Evolutionary conservation across 139 green algal species (phyloP), one percentile per base, ranked within the genome.

Genomic region (Penium margaritaceum): DNA sequence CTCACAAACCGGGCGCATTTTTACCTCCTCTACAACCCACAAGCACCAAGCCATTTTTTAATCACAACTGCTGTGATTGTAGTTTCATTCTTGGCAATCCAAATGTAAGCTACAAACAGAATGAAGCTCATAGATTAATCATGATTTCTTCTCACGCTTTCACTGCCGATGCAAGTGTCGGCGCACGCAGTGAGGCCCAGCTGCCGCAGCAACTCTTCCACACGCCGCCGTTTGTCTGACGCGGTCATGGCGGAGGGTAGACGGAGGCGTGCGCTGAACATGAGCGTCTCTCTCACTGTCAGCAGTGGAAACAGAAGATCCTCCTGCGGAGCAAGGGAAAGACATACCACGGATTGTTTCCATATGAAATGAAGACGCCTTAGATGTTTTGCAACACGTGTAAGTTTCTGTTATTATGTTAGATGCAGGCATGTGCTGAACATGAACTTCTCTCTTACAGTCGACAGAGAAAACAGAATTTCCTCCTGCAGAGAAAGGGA

Each of bases 261-360:
- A 21, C 67, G 67, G 30, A 84, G 67, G 32, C 43, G 37, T 2
- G 78, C 78, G 27, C 64, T 65, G 58, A 81, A 67, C 55, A 66
- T 32, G 12, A 84, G 76, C 35, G 78, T 84, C 65, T 84, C 78
- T 3, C 67, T 27, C 36, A 83, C 78, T 0, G 85, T 87, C 35
- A 89, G 70, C n/a, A 72, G 79, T 35, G 35, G 7, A n/a, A 87
- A 88, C 29, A 89, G 68, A 2, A 79, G 65, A 38, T 89, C 85
- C 30, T 89, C 82, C 78, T 84, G 74, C 51, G 36, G 5, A 35
- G 58, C n/a, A n/a, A n/a, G n/a, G n/a, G n/a, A n/a, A n/a, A n/a
- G n/a, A n/a, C n/a, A n/a, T n/a, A n/a, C n/a, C n/a, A n/a, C n/a
- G n/a, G n/a, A n/a, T n/a, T n/a, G n/a, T n/a, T n/a, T n/a, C n/a